A percentile compares a stretch with the other conserved stretches of the same genome.
Evolutionary conservation across 495 filamentous ascomycete genomes (phyloP).

Genomic region (Lasiosphaeria hispida): DNA sequence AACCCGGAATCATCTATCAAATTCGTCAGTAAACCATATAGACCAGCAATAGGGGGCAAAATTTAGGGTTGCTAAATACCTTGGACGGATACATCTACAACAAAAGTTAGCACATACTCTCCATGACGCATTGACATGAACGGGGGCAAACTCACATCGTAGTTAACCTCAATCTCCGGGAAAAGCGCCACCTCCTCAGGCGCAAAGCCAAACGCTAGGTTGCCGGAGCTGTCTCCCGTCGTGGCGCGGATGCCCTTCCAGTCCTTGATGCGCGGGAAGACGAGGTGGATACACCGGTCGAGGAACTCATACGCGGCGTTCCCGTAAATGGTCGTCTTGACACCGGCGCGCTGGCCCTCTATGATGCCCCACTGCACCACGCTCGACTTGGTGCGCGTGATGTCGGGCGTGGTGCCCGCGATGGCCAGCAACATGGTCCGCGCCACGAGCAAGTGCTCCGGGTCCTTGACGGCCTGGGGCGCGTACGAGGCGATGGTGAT

Average conservation of each 20-base stretch:
- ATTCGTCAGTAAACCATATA: slow-evolving; percentile 9
- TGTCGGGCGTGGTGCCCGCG: slow-evolving; percentile 67
- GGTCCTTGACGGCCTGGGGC: slow-evolving; percentile 58
- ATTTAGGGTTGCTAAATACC: not conserved
- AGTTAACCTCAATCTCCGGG: slow-evolving; percentile 90
- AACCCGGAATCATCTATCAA: slow-evolving; percentile 87
- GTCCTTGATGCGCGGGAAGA: slow-evolving; percentile 92
- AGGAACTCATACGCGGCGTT: slow-evolving; percentile 87
- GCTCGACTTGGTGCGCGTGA: slow-evolving; percentile 64
- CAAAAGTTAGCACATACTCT: slow-evolving; percentile 9
- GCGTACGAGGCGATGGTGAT: slow-evolving; percentile 79
- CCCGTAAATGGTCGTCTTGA: slow-evolving; percentile 67
- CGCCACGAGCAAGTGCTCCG: slow-evolving; percentile 70
- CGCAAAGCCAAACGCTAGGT: slow-evolving; percentile 76
- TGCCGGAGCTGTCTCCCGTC: slow-evolving; percentile 80
- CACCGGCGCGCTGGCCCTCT: slow-evolving; percentile 58
- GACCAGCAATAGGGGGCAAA: not conserved
- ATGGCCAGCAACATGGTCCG: slow-evolving; percentile 82
- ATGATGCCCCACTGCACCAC: slow-evolving; percentile 62
- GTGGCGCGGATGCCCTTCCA: slow-evolving; percentile 71
- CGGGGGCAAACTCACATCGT: slow-evolving; percentile 66
- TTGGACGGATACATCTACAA: slow-evolving; percentile 27
- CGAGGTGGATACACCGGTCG: slow-evolving; percentile 78
- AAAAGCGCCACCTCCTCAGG: slow-evolving; percentile 73
- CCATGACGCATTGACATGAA: not conserved